Percentiles rank a stretch among this genome's conserved stretches.
These are phyloP conservation scores for Fragaria nilgerrensis DNA, from an alignment of 306 rosid genomes.

Conservation along the genomic window DNA sequence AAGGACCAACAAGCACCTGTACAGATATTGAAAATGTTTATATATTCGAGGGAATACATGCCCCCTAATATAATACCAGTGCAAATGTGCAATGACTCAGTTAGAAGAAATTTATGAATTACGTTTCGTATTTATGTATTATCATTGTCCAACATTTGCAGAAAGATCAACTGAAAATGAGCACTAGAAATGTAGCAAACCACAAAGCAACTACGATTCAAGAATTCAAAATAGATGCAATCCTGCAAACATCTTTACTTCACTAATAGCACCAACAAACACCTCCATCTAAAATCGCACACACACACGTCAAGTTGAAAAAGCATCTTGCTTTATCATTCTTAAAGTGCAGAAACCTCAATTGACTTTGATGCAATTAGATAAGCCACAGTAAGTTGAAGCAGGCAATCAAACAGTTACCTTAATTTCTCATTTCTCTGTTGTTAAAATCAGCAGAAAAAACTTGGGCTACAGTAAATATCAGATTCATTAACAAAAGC, in stretches of 20 bases:
- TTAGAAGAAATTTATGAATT: neutral
- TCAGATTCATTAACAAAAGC: neutral
- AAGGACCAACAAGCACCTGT: conserved; percentile 96
- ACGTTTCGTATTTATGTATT: neutral
- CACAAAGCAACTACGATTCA: neutral
- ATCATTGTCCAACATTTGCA: neutral
- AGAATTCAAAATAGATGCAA: neutral
- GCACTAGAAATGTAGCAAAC: neutral
- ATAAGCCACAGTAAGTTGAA: neutral
- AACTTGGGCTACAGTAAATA: too few species aligned
- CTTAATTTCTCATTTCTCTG: neutral
- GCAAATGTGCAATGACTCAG: neutral
- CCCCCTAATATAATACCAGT: neutral
- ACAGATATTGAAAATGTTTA: neutral
- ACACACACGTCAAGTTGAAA: neutral
- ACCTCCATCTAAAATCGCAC: conserved; percentile 34
- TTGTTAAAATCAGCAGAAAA: too few species aligned
- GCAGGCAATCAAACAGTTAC: neutral
- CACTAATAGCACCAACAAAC: conserved; percentile 57
- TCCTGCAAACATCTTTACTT: neutral
- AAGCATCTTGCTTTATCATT: neutral
- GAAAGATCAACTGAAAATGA: neutral
- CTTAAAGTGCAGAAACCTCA: neutral
- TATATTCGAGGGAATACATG: neutral
- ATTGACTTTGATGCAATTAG: neutral